Conservation (phyloP, 805 yeast genomes). For the Wickerhamiella occidentalis region DNA sequence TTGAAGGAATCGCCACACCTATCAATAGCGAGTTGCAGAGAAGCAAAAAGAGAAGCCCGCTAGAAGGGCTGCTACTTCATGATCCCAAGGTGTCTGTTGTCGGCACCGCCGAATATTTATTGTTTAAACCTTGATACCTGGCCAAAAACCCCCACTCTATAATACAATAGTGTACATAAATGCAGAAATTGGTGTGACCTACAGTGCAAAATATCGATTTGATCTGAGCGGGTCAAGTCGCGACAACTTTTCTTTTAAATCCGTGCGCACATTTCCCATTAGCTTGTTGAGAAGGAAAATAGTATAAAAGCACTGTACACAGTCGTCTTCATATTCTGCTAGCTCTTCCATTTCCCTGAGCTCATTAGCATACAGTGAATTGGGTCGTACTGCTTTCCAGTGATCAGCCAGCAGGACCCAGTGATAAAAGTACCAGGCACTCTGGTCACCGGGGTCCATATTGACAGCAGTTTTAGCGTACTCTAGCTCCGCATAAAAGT, state of each 20-base stretch:
- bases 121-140: not conserved
- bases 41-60: not conserved
- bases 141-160: not conserved
- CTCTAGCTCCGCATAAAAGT: constrained; percentile 44
- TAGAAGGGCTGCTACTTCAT: not conserved
- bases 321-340: constrained; percentile 60
- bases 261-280: constrained; percentile 6
- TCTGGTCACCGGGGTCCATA: constrained; percentile 89
- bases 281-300: constrained; percentile 11
- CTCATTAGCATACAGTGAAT: constrained; percentile 35
- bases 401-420: constrained; percentile 51
- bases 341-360: constrained; percentile 44
- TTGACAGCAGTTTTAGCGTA: constrained; percentile 72
- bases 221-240: constrained; percentile 23
- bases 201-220: constrained; percentile 18
- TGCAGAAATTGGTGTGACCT: no score
- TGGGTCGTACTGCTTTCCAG: constrained; percentile 26
- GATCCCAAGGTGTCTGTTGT: constrained; percentile 1
- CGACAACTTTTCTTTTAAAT: constrained; percentile 25
- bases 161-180: no score
- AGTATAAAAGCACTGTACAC: constrained; percentile 61
- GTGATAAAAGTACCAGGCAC: constrained; percentile 78
- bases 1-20: constrained; percentile 1
- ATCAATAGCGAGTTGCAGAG: constrained; percentile 4
- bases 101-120: constrained; percentile 9